Evolutionary conservation across 2,329 filamentous ascomycete species (phyloP).

Genomic region (Diaporthe vexans): DNA sequence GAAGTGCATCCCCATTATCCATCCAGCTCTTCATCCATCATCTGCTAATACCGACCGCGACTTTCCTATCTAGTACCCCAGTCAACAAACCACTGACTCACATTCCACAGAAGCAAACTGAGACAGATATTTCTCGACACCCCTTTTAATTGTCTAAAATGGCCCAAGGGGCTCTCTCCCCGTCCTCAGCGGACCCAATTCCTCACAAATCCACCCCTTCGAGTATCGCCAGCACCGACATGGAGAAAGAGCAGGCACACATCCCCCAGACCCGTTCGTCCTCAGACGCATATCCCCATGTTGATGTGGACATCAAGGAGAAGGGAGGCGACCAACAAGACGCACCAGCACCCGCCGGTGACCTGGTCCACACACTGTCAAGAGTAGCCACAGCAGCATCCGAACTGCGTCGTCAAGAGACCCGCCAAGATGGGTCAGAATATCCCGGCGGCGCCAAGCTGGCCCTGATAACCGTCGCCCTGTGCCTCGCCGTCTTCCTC

Average conservation of each 20-base stretch:
- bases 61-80: not conserved
- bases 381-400: slow-evolving; percentile 4
- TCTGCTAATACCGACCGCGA: not conserved
- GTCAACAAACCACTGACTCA: slow-evolving; percentile 1
- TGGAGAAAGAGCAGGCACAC: slow-evolving; percentile 9
- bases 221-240: slow-evolving; percentile 2
- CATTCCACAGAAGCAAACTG: slow-evolving; percentile 3
- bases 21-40: not conserved
- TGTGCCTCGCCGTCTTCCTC: slow-evolving; percentile 60
- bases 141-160: not conserved
- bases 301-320: not conserved
- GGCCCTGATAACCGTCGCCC: slow-evolving; percentile 56
- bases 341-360: not conserved
- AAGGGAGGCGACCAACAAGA: not conserved
- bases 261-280: not conserved
- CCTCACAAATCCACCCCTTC: not conserved
- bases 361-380: not conserved
- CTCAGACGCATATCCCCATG: not conserved
- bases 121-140: not conserved
- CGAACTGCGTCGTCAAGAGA: slow-evolving; percentile 43
- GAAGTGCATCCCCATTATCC: not conserved
- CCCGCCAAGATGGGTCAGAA: slow-evolving; percentile 55
- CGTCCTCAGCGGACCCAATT: not conserved
- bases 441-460: slow-evolving; percentile 56
- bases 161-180: not conserved